phyloP scores from a whole-genome alignment of 1,284 basidiomycete species.

The Ustilago curta region DNA sequence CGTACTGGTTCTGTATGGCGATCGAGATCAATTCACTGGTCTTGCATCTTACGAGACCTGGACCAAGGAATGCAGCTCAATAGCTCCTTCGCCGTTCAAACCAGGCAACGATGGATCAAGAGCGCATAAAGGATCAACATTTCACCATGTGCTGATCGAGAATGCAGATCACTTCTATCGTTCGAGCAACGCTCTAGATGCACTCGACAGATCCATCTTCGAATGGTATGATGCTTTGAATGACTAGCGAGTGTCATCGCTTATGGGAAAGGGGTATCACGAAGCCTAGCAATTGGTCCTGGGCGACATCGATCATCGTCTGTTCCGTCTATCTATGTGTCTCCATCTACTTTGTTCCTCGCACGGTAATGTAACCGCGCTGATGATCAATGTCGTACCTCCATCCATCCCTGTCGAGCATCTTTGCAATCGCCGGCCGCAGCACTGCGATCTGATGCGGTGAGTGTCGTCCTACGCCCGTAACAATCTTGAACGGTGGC shows the following conservation, averaged over 20 bases:
- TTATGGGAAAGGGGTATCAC: background rate
- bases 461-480: slow-evolving; percentile 69
- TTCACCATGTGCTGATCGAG: slow-evolving; percentile 32
- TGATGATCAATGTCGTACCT: slow-evolving; percentile 51
- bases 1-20: slow-evolving; percentile 41
- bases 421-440: slow-evolving; percentile 65
- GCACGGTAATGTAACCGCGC: slow-evolving; percentile 45
- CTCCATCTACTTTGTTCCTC: slow-evolving; percentile 37
- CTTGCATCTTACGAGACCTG: slow-evolving; percentile 34
- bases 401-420: slow-evolving; percentile 68
- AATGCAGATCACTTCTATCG: slow-evolving; percentile 50
- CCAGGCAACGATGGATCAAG: background rate
- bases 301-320: background rate
- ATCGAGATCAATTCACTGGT: slow-evolving; percentile 49
- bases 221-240: slow-evolving; percentile 33
- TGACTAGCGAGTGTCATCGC: slow-evolving; percentile 12
- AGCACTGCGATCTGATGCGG: slow-evolving; percentile 66
- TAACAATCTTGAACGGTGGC: slow-evolving; percentile 68
- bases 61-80: slow-evolving; percentile 17
- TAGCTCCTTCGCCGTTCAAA: slow-evolving; percentile 15
- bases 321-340: background rate
- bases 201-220: slow-evolving; percentile 25
- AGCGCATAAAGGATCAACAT: slow-evolving; percentile 21
- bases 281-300: too few species aligned
- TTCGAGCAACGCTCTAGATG: slow-evolving; percentile 18